Conservation (phyloP, 495 filamentous ascomycete genomes). For the Lineolata rhizophorae region DNA sequence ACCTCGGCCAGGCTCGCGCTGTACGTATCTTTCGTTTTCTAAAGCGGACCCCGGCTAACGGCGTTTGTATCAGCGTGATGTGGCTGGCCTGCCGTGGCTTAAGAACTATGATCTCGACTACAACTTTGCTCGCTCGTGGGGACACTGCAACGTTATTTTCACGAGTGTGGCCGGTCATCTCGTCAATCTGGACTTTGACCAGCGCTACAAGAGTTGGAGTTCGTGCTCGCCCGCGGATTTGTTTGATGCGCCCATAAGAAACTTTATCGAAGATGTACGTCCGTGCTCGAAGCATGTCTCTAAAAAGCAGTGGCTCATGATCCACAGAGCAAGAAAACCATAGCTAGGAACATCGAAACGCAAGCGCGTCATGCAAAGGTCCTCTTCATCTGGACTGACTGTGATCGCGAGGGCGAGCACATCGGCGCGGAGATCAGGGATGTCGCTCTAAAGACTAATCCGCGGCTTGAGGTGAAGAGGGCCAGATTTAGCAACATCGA, state of each 20-base stretch:
- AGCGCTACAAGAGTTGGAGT: conserved; percentile 52
- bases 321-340: conserved; percentile 47
- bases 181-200: conserved; percentile 45
- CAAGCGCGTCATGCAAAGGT: conserved; percentile 47
- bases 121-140: conserved; percentile 65
- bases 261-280: conserved; percentile 38
- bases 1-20: conserved; percentile 53
- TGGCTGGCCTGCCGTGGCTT: conserved; percentile 47
- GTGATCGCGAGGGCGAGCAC: conserved; percentile 91
- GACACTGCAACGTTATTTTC: conserved; percentile 66
- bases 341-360: conserved; percentile 64
- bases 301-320: conserved; percentile 3
- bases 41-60: not conserved
- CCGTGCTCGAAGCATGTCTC: too few relatives aligned
- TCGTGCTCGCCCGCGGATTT: conserved; percentile 55
- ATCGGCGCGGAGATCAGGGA: conserved; percentile 85
- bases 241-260: conserved; percentile 62
- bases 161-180: conserved; percentile 81
- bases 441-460: conserved; percentile 53
- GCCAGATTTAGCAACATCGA: conserved; percentile 94
- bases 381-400: conserved; percentile 96
- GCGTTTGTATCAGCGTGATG: conserved; percentile 23
- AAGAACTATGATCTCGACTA: conserved; percentile 92
- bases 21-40: conserved; percentile 31
- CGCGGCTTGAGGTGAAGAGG: conserved; percentile 53